Conservation (phyloP, 139 green algal genomes). For the Picochlorum sp. region DNA sequence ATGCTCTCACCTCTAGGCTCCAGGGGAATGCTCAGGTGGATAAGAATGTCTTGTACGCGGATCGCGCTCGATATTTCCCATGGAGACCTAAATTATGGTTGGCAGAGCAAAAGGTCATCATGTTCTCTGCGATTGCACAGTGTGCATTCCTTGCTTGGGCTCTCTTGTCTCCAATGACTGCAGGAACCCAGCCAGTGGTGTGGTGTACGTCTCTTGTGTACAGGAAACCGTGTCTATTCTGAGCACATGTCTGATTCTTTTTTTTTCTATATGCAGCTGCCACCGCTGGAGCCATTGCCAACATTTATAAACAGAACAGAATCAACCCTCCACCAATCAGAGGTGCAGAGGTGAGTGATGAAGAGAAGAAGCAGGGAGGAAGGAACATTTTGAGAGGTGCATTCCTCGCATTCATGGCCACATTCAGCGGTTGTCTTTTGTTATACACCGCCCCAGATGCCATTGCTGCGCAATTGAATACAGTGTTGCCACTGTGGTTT, state of each 20-base stretch:
- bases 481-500: conserved; percentile 42
- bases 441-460: conserved; percentile 40
- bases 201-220: conserved; percentile 20
- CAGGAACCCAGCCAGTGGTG: conserved; percentile 43
- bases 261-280: conserved; percentile 19
- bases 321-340: conserved; percentile 30
- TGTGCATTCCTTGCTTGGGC: conserved; percentile 32
- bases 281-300: conserved; percentile 22
- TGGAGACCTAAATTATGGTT: conserved; percentile 41
- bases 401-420: conserved; percentile 43
- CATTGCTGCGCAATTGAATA: conserved; percentile 19
- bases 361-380: conserved; percentile 33
- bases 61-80: conserved; percentile 43
- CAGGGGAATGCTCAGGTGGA: conserved; percentile 33
- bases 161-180: conserved; percentile 24
- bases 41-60: conserved; percentile 45
- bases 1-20: conserved; percentile 29
- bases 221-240: background rate
- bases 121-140: conserved; percentile 23
- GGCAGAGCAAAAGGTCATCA: conserved; percentile 31
- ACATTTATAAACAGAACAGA: conserved; percentile 44
- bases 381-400: conserved; percentile 46
- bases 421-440: conserved; percentile 36
- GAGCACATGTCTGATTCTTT: background rate
- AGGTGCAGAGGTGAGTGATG: conserved; percentile 13